Base-by-base conservation (phyloP, 2,329 filamentous ascomycete species). In the Fusarium mundagurra region DNA sequence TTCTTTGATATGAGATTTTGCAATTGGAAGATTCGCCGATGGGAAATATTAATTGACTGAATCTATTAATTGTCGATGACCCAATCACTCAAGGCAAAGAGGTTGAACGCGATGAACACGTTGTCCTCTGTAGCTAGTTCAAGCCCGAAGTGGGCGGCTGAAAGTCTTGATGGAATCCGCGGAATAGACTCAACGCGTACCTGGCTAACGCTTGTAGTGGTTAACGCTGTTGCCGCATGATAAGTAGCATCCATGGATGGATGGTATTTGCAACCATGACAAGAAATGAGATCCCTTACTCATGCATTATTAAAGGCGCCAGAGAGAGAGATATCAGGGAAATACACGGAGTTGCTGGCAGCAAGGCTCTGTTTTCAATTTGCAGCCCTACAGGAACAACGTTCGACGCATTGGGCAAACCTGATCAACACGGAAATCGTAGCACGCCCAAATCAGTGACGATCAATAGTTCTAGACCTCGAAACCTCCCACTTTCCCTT, bases 381-480 rank as follows among this genome's bases (percentile, higher is more conserved):
- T 27, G 57, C 57, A 51, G 57, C 57, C 57, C 43, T 60, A 60
- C 57, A 60, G 57, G 43, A 7, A n/a, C 51, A 55, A n/a, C 24
- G 20, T 29, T 55, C 8, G 8, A 33, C 70, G 61, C 43, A 38
- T 67, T 65, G 51, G 53, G 20, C 47, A 54, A 50, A 39, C 27
- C 43, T 39, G 67, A 61, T 55, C 53, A 66, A 39, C 54, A 70
- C 41, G 24, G 33, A 70, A 51, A 62, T 71, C 41, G 55, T 48
- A 55, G 38, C 20, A 50, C 50, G 41, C 48, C 43, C 47, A 60
- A 60, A 59, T 59, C 57, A 61, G 44, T n/a, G 72, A 41, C 65
- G 72, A 75, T 75, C 72, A 58, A 73, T 64, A 45, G 69, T 75
- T 75, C 72, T 75, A 75, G 72, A 73, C 71, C 57, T 64, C 17